A percentile compares a stretch with the other conserved stretches of the same genome.
These are phyloP conservation scores for Penicillium sp. DNA, from an alignment of 2,329 filamentous ascomycete species.

Conservation along the genomic window DNA sequence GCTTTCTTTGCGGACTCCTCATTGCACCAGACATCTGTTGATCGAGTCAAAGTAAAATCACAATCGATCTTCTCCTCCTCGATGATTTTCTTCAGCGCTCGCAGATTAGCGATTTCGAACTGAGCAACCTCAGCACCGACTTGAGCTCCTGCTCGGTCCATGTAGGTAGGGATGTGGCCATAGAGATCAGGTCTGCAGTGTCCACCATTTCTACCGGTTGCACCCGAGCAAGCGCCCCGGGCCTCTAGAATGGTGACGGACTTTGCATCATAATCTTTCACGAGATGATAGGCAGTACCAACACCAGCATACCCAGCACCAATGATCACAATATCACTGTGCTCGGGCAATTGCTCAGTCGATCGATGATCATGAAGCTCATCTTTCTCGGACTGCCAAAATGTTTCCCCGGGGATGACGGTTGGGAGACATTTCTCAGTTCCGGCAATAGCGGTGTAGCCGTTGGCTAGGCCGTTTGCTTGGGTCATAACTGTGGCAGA, in stretches of 20 bases:
- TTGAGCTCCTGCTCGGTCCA: conserved; percentile 37
- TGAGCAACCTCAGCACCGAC: conserved; percentile 42
- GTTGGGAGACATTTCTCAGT: conserved; percentile 9
- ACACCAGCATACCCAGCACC: conserved; percentile 52
- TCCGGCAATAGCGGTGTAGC: background rate
- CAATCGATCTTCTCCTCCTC: conserved; percentile 47
- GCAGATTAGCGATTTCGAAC: conserved; percentile 46
- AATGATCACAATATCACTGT: conserved; percentile 49
- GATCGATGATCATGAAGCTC: conserved; percentile 42
- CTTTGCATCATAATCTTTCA: conserved; percentile 24
- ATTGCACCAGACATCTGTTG: conserved; percentile 45
- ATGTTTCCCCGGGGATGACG: conserved; percentile 22
- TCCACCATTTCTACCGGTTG: conserved; percentile 49
- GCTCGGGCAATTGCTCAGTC: conserved; percentile 39
- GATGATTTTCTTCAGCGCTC: conserved; percentile 43
- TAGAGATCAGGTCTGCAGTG: conserved; percentile 48
- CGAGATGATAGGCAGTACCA: conserved; percentile 46
- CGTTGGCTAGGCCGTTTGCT: background rate
- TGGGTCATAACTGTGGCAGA: background rate
- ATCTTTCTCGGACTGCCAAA: conserved; percentile 46
- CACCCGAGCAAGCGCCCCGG: conserved; percentile 44
- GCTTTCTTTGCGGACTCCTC: conserved; percentile 32
- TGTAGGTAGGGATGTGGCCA: conserved; percentile 39
- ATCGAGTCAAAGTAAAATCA: conserved; percentile 45
- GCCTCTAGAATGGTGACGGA: conserved; percentile 45